Evolutionary conservation across 225 moss, liverwort and hornwort species (phyloP), one percentile per base, ranked within the genome.

Genomic region (Pseudoscleropodium purum): DNA sequence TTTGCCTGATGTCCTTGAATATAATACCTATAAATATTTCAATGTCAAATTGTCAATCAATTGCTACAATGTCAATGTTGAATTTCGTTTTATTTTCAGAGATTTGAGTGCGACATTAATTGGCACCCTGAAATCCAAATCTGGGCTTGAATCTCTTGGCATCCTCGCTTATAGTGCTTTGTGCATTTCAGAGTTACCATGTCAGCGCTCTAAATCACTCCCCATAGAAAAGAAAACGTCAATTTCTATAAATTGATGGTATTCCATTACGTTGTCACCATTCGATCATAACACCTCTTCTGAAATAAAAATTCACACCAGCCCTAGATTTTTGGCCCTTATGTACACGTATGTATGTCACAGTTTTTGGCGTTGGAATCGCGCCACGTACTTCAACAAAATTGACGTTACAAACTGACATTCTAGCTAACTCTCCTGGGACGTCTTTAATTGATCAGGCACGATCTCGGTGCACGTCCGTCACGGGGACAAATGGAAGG

Each of bases 401-500:
- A 60, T 60, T 25, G 60, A 60, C 24, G 60, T 24, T 24, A 60
- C 21, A 25, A 25, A 68, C 37, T 69, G n/a, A n/a, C n/a, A 12
- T 69, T 69, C n/a, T 68, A 45, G 45, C 45, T 45, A 68, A n/a
- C n/a, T 69, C n/a, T 69, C 11, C n/a, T 23, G 67, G 19, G 36
- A 36, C 20, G 67, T 37, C 1, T 19, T 36, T 41, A 4, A 8
- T 73, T 10, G 10, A 10, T 51, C 80, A 81, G 92, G 90, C 27
- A 92, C 90, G 4, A 49, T 91, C 30, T 92, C 90, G 3, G 84
- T 92, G 56, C 90, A 92, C 72, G 60, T 91, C n/a, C 84, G 89
- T 15, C 90, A 91, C 45, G 90, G 92, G 14, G 89, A 92, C 31
- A 92, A 92, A 47, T 89, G 90, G 89, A 89, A 90, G 84, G 90